phyloP scores from a whole-genome alignment of 1,139 yeast genomes.

The Blastobotrys serpentis region DNA sequence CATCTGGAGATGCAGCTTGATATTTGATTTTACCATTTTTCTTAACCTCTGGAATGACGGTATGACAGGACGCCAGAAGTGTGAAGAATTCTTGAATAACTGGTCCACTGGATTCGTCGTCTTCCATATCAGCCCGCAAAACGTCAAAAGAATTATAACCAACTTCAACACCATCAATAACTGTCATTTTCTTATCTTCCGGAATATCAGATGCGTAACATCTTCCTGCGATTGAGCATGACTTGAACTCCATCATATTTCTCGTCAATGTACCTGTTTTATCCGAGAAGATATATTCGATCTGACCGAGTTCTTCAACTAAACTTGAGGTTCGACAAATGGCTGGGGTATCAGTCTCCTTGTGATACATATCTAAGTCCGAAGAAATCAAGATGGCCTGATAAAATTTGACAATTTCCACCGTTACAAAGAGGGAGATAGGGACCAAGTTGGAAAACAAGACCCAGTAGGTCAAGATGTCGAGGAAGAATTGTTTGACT shows the following conservation, averaged over 20 bases:
- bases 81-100: slow-evolving; percentile 81
- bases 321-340: slow-evolving; percentile 96
- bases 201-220: slow-evolving; percentile 89
- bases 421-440: slow-evolving; percentile 88
- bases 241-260: slow-evolving; percentile 94
- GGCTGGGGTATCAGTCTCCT: slow-evolving; percentile 85
- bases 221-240: slow-evolving; percentile 88
- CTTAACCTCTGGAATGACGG: slow-evolving; percentile 88
- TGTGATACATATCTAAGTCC: slow-evolving; percentile 84
- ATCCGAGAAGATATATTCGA: slow-evolving; percentile 92
- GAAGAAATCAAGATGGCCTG: slow-evolving; percentile 93
- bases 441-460: slow-evolving; percentile 92
- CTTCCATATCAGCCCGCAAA: slow-evolving; percentile 52
- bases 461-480: slow-evolving; percentile 81
- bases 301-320: slow-evolving; percentile 95
- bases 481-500: slow-evolving; percentile 74
- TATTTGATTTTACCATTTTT: slow-evolving; percentile 63
- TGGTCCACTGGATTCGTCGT: slow-evolving; percentile 49
- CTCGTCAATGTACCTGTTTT: slow-evolving; percentile 97
- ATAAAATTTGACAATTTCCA: slow-evolving; percentile 89
- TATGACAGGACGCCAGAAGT: slow-evolving; percentile 82
- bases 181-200: slow-evolving; percentile 75
- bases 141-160: slow-evolving; percentile 77
- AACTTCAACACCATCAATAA: slow-evolving; percentile 75
- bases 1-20: slow-evolving; percentile 99